Base-by-base conservation (phyloP, 306 rosid species). In the Vigna unguiculata region DNA sequence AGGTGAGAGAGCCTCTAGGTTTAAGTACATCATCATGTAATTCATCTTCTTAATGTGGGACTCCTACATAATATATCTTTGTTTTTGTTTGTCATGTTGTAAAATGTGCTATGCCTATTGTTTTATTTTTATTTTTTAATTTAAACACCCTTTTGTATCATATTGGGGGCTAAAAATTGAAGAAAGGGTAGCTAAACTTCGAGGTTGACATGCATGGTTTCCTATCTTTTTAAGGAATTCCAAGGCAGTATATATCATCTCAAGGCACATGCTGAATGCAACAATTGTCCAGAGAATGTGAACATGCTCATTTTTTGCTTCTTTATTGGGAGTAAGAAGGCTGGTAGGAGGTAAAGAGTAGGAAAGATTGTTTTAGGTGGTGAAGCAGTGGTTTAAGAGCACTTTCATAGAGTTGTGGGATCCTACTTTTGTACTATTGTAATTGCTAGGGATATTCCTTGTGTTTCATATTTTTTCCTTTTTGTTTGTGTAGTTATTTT, bases 401-500 rank as follows among this genome's bases (percentile, higher is more conserved):
- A 3, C 48, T 43, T 43, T 43, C 48, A 41, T 41, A 43, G 45
- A 43, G 48, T 43, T 52, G 38, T 24, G 38, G 63, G 38, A 2
- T 22, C 38, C 19, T 24, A 57, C 63, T 24, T 25, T 14, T 24
- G 16, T 9, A 41, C 1, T 43, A 12, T 11, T 0, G 15, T 43
- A 43, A 2, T 43, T 11, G 48, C 15, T 13, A 58, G 64, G 64
- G 38, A 10, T 58, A 14, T 25, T 24, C 64, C 64, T 25, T 58
- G 64, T 24, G 10, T 25, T 24, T 5, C 38, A 36, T 25, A 1
- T 58, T 25, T 58, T 58, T 58, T 6, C 38, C 0, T 58, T 58
- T 13, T 58, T 13, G 25, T 58, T 58, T 58, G 17, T 58, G 64
- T 58, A 24, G 34, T 57, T 57, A 8, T 58, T 58, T 58, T 58